Evolutionary conservation across 805 yeast species (phyloP), one percentile per base, ranked within the genome.

Genomic region (Ogataea wickerhamii): DNA sequence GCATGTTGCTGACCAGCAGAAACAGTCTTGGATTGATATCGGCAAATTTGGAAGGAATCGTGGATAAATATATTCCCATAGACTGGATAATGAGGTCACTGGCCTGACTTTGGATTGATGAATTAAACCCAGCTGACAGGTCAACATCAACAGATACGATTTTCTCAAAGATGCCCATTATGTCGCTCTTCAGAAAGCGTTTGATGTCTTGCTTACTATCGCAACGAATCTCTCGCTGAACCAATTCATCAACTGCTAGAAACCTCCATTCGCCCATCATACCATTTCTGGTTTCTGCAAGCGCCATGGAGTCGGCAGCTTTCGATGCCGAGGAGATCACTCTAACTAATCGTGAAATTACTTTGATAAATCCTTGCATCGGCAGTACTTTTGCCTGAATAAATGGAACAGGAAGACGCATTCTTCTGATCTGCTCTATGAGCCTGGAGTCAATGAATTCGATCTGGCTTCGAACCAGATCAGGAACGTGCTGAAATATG

Each of bases 401-500:
- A 43, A 83, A 65, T 18, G 62, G 62, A 6, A 64, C 58, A 2
- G 88, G 81, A 23, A 82, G 62, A 38, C 67, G 68, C 34, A 69
- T 64, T 19, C 56, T 54, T 0, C 61, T 47, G 14, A 77, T 53
- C 37, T 66, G 69, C n/a, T 67, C 70, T 2, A 76, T 64, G 52
- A 71, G 76, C 7, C 70, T 61, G 11, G 61, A 55, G 3, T 80
- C 64, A 36, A 87, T 64, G n/a, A 69, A 66, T 34, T 73, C 74
- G 43, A 87, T 65, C 32, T 76, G 77, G 3, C 56, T 56, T 22
- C 76, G 53, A n/a, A 80, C 80, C 10, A 71, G 70, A 1, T 62
- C 62, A 2, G 88, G 86, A 4, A 82, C 70, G n/a, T 61, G 64
- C 43, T 78, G 82, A 28, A 80, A 60, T 12, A 78, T 76, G 40